Base-by-base conservation (phyloP, 2,329 filamentous ascomycete genomes). In the Exophiala viscosa region DNA sequence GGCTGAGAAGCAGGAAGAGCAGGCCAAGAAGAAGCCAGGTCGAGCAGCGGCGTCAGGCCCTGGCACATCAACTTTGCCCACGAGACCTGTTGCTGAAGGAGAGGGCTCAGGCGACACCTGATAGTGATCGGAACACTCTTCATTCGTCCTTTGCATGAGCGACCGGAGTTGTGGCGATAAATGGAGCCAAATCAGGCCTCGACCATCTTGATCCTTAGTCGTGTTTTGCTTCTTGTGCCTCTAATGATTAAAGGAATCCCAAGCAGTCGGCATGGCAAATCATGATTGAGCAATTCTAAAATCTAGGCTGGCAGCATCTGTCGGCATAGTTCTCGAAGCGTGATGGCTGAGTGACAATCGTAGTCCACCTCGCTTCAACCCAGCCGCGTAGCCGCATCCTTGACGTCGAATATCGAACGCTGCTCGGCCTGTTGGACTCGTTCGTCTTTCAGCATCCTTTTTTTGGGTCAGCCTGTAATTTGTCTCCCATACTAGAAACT, bases 1-100 rank as follows among this genome's bases (percentile, higher is more conserved):
- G 79, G 88, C 91, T 66, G 95, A 99, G 82, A 99, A 99, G 82
- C 91, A 96, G 70, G 93, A 97, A 73, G 93, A 99, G 78, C 92
- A 92, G 18, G 90, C 89, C 36, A 96, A 90, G 82, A 96, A 96
- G 86, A 95, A 96, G 85, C 88, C 83, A 40, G 87, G 88, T 54
- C 80, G 85, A 34, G 65, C 63, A 38, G 60, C 65, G 9, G 65
- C 62, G n/a, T 70, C 69, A 14, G 74, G 40, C 7, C 17, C 40
- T 13, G 40, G 74, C 41, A 70, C 67, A 62, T 84, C 88, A 14
- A 81, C 88, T 39, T 90, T 93, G 65, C 77, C 88, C 66, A 90
- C 88, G 41, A 76, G 72, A 76, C 60, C 62, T 7, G 45, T 54
- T 5, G 84, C 76, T 42, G 71, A 70, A 46, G 72, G 69, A 28